A percentile compares a stretch with the other conserved stretches of the same genome.
These are phyloP conservation scores for Colletotrichum caudatum DNA, from an alignment of 2,329 filamentous ascomycete species.

Conservation along the genomic window DNA sequence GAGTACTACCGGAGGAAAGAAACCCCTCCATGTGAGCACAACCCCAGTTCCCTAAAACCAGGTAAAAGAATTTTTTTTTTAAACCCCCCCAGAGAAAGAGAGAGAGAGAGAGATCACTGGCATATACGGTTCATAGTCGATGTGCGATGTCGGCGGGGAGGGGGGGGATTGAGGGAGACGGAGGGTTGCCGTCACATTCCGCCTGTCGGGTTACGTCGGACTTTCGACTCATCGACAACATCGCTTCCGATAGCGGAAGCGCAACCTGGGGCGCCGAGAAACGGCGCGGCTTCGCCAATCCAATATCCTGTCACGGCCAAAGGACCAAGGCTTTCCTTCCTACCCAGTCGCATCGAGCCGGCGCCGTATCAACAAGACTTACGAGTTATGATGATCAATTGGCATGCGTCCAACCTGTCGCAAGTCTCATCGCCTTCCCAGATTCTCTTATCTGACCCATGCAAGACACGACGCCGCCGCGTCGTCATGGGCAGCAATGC, in stretches of 20 bases:
- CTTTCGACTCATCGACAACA: constrained; percentile 19
- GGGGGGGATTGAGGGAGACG: neutral
- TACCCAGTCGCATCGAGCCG: constrained; percentile 18
- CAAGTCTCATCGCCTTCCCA: neutral
- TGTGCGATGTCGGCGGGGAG: constrained; percentile 16
- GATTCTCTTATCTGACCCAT: constrained; percentile 29
- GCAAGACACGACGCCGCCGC: constrained; percentile 16
- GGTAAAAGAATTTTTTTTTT: no score
- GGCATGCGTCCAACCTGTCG: constrained; percentile 34
- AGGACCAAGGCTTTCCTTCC: neutral
- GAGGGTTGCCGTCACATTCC: constrained; percentile 32
- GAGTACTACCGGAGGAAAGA: constrained; percentile 35
- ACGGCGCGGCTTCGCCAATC: constrained; percentile 28
- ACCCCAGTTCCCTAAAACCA: no score
- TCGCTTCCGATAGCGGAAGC: constrained; percentile 37
- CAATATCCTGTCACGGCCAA: constrained; percentile 19
- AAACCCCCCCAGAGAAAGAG: no score
- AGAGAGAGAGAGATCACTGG: no score
- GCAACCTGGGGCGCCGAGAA: constrained; percentile 28
- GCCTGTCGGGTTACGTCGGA: constrained; percentile 35
- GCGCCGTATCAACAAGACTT: constrained; percentile 1
- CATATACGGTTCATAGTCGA: constrained; percentile 6
- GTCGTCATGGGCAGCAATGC: constrained; percentile 1
- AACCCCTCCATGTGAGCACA: constrained; percentile 11
- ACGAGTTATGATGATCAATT: constrained; percentile 40